phyloP scores from a whole-genome alignment of 2,329 filamentous ascomycete genomes.

The Colletotrichum cereale region DNA sequence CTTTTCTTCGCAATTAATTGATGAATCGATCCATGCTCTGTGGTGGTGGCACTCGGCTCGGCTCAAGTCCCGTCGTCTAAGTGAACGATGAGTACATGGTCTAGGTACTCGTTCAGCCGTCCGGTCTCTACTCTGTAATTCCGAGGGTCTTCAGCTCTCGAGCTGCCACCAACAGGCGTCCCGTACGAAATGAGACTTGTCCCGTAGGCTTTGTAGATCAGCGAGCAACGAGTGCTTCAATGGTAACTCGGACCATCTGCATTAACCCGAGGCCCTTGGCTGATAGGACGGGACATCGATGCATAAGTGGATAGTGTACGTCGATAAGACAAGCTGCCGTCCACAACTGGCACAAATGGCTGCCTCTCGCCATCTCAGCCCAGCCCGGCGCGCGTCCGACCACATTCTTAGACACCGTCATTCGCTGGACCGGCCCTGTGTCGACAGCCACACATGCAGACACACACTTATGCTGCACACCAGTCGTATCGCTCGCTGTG shows the following conservation, averaged over 20 bases:
- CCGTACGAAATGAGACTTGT: constrained; percentile 32
- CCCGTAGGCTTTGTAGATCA: constrained; percentile 20
- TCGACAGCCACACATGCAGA: constrained; percentile 39
- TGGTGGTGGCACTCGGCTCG: constrained; percentile 14
- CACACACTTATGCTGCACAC: constrained; percentile 33
- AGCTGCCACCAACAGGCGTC: constrained; percentile 29
- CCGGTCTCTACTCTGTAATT: neutral
- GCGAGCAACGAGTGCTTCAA: constrained; percentile 17
- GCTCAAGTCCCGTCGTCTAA: neutral
- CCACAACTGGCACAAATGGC: constrained; percentile 42
- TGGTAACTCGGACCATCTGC: constrained; percentile 38
- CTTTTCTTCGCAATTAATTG: constrained; percentile 10
- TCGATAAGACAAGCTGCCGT: constrained; percentile 30
- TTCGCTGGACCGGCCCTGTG: constrained; percentile 36
- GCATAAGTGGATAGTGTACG: constrained; percentile 31
- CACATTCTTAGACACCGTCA: constrained; percentile 26
- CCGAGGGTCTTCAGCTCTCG: neutral
- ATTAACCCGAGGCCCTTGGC: constrained; percentile 39
- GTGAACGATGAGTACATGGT: neutral
- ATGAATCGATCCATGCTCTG: constrained; percentile 1
- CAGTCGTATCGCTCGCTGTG: constrained; percentile 40
- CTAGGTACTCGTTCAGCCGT: constrained; percentile 53
- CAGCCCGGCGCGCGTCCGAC: constrained; percentile 37
- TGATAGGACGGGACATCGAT: constrained; percentile 35
- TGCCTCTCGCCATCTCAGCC: constrained; percentile 27